Base-by-base conservation (phyloP, 345 rosid species). In the Populus simonii region DNA sequence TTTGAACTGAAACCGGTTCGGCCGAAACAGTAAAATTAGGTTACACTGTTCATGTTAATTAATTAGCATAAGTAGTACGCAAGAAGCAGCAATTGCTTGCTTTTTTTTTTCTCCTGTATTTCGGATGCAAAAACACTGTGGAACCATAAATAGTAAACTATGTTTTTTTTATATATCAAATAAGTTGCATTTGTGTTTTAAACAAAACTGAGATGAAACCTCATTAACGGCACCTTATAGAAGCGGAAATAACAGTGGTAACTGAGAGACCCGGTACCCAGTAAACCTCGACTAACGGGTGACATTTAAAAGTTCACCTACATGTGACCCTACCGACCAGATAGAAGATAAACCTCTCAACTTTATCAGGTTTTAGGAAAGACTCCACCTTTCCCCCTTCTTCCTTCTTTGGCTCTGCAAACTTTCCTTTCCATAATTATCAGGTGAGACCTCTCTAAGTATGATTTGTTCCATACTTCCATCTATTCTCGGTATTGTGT, bases 221-320 rank as follows among this genome's bases (percentile, higher is more conserved):
- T 25, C 25, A 1, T 25, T 25, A 25, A 25, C 25, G 25, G 25
- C 25, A 1, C 25, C 25, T 25, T 0, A 25, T 25, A 25, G 3
- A 59, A 73, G 12, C 5, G 20, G 22, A 29, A 23, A 23, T 25
- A 74, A 36, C 4, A 25, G 72, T 6, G 39, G 20, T 31, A 65
- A 80, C 84, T 76, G 78, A 68, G 43, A 57, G 85, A 66, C n/a
- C 74, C 85, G 75, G 83, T 83, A 78, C 43, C 68, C 77, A 55
- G 77, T 83, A 61, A 78, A 62, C 12, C 10, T 2, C 1, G 31
- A 57, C 72, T 41, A 23, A 71, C 63, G 27, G 81, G 83, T 79
- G 80, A 74, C 74, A 62, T 68, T 15, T 69, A 20, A 70, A 67
- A 47, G 2, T 35, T 80, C 70, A 82, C 84, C 84, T 0, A 6